phyloP scores from a whole-genome alignment of 2,329 filamentous ascomycete species.

The Pseudogymnoascus sp. region DNA sequence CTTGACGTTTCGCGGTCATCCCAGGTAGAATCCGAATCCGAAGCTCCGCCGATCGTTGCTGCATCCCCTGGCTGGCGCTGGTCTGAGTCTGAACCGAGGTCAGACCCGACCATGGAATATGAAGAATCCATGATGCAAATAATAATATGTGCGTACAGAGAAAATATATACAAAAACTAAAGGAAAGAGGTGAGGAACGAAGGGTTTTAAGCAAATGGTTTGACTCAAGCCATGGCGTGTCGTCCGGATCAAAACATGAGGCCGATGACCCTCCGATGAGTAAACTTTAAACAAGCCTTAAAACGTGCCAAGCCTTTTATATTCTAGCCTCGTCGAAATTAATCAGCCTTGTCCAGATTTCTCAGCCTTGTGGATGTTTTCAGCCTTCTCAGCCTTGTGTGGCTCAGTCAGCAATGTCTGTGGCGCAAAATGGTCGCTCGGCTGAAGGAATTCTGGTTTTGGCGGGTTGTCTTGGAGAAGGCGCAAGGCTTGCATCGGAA shows the following conservation, averaged over 20 bases:
- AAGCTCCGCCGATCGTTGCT: background rate
- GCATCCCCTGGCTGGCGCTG: background rate
- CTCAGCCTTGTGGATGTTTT: background rate
- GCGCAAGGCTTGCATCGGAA: background rate
- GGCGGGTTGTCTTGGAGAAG: background rate
- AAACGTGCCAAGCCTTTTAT: background rate
- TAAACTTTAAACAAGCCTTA: background rate
- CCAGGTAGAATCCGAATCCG: background rate
- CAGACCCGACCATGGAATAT: background rate
- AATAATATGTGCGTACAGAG: background rate
- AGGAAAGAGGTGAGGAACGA: background rate
- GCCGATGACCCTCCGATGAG: background rate
- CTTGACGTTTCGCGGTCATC: background rate
- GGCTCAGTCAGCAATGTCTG: background rate
- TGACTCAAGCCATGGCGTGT: background rate
- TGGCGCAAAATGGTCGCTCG: background rate
- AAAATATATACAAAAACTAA: background rate
- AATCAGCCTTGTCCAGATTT: background rate
- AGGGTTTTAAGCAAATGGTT: background rate
- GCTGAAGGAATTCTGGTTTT: background rate
- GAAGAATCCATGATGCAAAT: background rate
- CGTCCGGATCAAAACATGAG: background rate
- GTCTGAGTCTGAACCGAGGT: background rate
- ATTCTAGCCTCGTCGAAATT: background rate
- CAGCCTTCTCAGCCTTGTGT: background rate